Percentiles rank a stretch among this genome's conserved stretches.
Evolutionary conservation across 306 rosid species (phyloP).

Genomic region (Vigna mungo): DNA sequence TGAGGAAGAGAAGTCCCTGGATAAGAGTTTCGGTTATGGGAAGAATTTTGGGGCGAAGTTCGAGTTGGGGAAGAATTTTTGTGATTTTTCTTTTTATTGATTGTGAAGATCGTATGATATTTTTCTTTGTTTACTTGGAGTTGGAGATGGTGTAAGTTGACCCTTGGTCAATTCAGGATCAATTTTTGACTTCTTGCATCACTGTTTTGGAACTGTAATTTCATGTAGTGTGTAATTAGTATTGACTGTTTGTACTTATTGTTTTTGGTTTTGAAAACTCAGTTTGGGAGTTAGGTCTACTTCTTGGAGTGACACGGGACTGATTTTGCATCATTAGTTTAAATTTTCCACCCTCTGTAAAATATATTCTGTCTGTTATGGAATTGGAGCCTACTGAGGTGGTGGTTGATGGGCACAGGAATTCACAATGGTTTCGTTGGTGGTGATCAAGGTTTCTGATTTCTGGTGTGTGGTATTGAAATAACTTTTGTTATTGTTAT

Average conservation of each 20-base stretch:
- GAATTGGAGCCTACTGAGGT: constrained; percentile 22
- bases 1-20: constrained; percentile 67
- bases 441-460: constrained; percentile 31
- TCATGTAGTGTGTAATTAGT: constrained; percentile 9
- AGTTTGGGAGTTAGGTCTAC: constrained; percentile 16
- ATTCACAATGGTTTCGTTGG: constrained; percentile 26
- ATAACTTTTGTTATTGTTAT: background rate
- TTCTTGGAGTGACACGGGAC: constrained; percentile 2
- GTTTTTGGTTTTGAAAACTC: constrained; percentile 28
- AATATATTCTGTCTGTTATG: constrained; percentile 9
- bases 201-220: constrained; percentile 37
- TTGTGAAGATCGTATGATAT: constrained; percentile 33
- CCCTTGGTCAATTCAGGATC: constrained; percentile 47
- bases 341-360: background rate
- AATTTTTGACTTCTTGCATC: constrained; percentile 14
- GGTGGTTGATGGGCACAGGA: background rate
- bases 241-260: background rate
- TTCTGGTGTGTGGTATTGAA: constrained; percentile 3
- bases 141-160: constrained; percentile 39
- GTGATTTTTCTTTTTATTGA: background rate
- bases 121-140: constrained; percentile 25
- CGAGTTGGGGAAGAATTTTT: constrained; percentile 77
- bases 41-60: constrained; percentile 84
- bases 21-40: constrained; percentile 86
- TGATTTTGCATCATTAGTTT: constrained; percentile 25